Evolutionary conservation across 2,329 filamentous ascomycete genomes (phyloP).

Genomic region (Colletotrichum phormii): DNA sequence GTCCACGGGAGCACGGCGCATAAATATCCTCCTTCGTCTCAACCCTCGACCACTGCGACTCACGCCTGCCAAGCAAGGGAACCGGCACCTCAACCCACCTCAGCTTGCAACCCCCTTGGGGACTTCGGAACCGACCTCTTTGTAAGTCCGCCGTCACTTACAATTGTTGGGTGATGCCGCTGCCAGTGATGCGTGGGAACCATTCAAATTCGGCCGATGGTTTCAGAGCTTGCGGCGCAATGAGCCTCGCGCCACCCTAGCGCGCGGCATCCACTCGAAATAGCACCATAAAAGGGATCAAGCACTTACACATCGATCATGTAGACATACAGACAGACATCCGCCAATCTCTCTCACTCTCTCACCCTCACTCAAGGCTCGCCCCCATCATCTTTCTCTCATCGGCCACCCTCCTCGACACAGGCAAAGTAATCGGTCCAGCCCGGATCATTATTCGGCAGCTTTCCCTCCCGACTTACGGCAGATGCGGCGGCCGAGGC

Average conservation of each 20-base stretch:
- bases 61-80: constrained; percentile 26
- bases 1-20: constrained; percentile 12
- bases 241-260: constrained; percentile 31
- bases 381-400: background rate
- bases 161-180: constrained; percentile 12
- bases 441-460: constrained; percentile 25
- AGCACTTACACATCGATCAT: constrained; percentile 27
- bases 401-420: background rate
- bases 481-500: constrained; percentile 33
- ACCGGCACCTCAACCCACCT: background rate
- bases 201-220: constrained; percentile 13
- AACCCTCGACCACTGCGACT: constrained; percentile 15
- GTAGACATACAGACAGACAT: constrained; percentile 19
- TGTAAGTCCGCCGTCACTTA: constrained; percentile 26
- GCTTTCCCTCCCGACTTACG: constrained; percentile 25
- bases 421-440: constrained; percentile 16
- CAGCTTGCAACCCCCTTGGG: constrained; percentile 4
- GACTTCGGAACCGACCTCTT: background rate
- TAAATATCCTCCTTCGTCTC: constrained; percentile 20
- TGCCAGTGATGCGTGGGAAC: constrained; percentile 11
- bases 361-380: background rate
- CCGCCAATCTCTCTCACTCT: background rate
- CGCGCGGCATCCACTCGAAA: constrained; percentile 35
- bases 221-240: constrained; percentile 32
- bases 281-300: constrained; percentile 17